These are phyloP conservation scores for Russula compacta DNA, from an alignment of 768 basidiomycete species.

Conservation along the genomic window DNA sequence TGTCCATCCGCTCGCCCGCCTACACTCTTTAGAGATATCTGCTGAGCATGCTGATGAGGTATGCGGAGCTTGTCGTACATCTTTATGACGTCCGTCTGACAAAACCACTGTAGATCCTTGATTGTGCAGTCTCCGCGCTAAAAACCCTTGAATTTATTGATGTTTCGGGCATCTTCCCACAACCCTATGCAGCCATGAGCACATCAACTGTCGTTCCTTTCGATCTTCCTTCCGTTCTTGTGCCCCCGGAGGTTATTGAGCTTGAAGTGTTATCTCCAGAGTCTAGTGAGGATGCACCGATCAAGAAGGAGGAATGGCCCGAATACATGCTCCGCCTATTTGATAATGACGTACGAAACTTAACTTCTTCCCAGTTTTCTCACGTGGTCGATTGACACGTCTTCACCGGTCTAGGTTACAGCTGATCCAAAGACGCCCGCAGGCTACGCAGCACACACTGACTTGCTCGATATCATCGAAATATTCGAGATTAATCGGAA, in stretches of 20 bases:
- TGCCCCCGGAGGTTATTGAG: slow-evolving; percentile 83
- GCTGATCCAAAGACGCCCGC: slow-evolving; percentile 64
- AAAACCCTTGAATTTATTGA: slow-evolving; percentile 56
- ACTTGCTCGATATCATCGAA: slow-evolving; percentile 67
- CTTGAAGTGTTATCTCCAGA: slow-evolving; percentile 63
- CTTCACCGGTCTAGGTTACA: slow-evolving; percentile 44
- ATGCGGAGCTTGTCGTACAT: slow-evolving; percentile 10
- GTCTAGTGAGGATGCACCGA: slow-evolving; percentile 57
- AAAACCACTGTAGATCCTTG: slow-evolving; percentile 49
- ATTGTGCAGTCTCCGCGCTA: slow-evolving; percentile 55
- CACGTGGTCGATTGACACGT: not conserved
- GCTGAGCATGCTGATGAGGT: slow-evolving; percentile 59
- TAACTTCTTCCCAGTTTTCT: not conserved
- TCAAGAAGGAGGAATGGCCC: slow-evolving; percentile 79
- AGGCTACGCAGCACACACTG: slow-evolving; percentile 72
- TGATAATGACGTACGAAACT: slow-evolving; percentile 40
- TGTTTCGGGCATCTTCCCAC: slow-evolving; percentile 46
- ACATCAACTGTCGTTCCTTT: slow-evolving; percentile 43
- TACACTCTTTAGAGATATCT: slow-evolving; percentile 37
- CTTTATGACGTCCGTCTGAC: not conserved
- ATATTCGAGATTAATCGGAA: slow-evolving; percentile 96
- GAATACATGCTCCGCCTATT: slow-evolving; percentile 63
- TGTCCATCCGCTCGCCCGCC: slow-evolving; percentile 49
- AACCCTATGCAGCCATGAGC: slow-evolving; percentile 50
- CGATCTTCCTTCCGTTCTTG: slow-evolving; percentile 67